phyloP scores from a whole-genome alignment of 139 green algal genomes.

The Micractinium conductrix region DNA sequence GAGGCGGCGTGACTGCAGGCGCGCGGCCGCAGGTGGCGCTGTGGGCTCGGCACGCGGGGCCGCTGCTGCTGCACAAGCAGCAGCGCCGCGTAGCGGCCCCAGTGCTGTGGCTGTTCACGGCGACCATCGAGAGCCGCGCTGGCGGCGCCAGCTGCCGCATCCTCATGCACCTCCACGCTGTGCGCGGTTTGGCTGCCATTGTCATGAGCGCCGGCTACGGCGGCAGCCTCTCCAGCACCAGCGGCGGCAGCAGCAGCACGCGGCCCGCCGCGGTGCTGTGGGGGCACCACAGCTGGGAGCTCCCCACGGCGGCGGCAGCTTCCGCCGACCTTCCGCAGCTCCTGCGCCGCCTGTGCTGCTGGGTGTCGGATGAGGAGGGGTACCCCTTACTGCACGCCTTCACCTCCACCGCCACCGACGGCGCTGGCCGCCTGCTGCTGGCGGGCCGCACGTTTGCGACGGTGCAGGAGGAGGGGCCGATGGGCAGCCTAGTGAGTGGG shows the following conservation, averaged over 20 bases:
- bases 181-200: slow-evolving; percentile 39
- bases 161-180: slow-evolving; percentile 35
- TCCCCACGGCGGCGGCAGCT: neutral
- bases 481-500: too few species aligned
- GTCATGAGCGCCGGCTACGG: slow-evolving; percentile 32
- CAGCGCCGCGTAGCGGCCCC: neutral
- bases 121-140: neutral
- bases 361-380: slow-evolving; percentile 20
- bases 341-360: slow-evolving; percentile 20
- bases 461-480: slow-evolving; percentile 5
- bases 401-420: neutral
- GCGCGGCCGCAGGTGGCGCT: slow-evolving; percentile 2
- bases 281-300: slow-evolving; percentile 37
- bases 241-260: slow-evolving; percentile 20
- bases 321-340: neutral
- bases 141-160: neutral
- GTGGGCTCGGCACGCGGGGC: slow-evolving; percentile 1
- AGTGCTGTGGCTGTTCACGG: slow-evolving; percentile 35
- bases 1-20: neutral
- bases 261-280: slow-evolving; percentile 34
- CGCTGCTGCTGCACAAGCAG: slow-evolving; percentile 24
- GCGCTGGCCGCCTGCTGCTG: slow-evolving; percentile 14
- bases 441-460: slow-evolving; percentile 10
- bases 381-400: slow-evolving; percentile 15
- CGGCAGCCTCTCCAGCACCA: slow-evolving; percentile 18